Conservation (phyloP, 306 rosid species). For the Corylus heterophylla region DNA sequence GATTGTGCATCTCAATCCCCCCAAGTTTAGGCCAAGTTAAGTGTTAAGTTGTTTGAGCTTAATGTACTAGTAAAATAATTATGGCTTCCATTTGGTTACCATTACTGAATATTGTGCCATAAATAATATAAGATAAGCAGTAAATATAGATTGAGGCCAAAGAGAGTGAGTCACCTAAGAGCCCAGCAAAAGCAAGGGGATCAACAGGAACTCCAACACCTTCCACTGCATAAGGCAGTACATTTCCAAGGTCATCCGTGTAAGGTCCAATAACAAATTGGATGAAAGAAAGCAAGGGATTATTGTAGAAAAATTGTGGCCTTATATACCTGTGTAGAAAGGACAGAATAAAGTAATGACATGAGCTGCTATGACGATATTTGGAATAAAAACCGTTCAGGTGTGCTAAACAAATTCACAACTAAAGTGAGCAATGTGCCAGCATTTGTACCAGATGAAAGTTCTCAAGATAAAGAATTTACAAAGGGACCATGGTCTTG, state of each 20-base stretch:
- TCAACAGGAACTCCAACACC: slow-evolving; percentile 99
- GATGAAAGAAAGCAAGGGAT: slow-evolving; percentile 84
- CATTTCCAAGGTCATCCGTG: slow-evolving; percentile 92
- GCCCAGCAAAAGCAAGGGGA: slow-evolving; percentile 97
- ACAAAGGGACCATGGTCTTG: not conserved
- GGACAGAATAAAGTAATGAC: not conserved
- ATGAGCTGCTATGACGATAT: not conserved
- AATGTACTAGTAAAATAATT: not conserved
- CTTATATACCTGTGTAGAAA: slow-evolving; percentile 76
- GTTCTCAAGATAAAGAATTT: not conserved
- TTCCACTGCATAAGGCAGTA: slow-evolving; percentile 89
- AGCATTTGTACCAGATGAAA: not conserved
- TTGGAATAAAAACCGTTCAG: not conserved
- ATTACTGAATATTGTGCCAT: not conserved
- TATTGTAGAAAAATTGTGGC: slow-evolving; percentile 90
- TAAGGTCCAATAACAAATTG: slow-evolving; percentile 88
- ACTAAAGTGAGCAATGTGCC: not conserved
- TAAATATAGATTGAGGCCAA: not conserved
- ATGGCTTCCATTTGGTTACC: not conserved
- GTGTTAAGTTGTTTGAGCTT: not conserved
- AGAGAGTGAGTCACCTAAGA: slow-evolving; percentile 53
- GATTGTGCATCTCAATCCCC: not conserved
- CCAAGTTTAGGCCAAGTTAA: not conserved
- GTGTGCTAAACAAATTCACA: not conserved
- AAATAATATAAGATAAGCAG: not conserved